Base-by-base conservation (phyloP, 1,284 basidiomycete genomes). In the Trichosporon inkin region DNA sequence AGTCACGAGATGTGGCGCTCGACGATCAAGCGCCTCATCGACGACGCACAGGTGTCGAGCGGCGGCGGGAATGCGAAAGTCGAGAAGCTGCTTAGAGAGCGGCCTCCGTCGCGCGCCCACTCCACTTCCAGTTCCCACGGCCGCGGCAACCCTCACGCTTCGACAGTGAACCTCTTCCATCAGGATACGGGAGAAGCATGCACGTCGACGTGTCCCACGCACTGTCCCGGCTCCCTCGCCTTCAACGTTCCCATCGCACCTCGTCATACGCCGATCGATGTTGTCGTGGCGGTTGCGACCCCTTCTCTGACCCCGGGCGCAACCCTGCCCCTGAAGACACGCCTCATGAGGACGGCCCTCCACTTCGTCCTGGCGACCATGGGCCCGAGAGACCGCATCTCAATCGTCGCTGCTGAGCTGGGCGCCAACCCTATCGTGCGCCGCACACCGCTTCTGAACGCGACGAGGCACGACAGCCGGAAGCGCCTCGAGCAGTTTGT, bases 221-320 rank as follows among this genome's bases (percentile, higher is more conserved):
- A 37, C 7, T 64, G 63, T 39, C 51, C 56, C 16, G 71, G 70
- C 16, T 70, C 72, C 35, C 64, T 74, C 6, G 71, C 67, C 1
- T 72, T 63, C 53, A 60, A 60, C 22, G 57, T 64, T 6, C 75
- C 77, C 16, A 63, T 78, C 0, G 89, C 89, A 8, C 83, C 94
- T 3, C 83, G 86, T 16, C 93, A 97, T 73, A 88, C 93, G 0
- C 84, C 92, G 0, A 81, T 96, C 68, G 95, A 99, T 75, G 83
- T 99, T 56, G 90, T 97, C 69, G 83, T 98, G 56, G 90, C 97
- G 58, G 80, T 98, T 40, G 92, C 93, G 2, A 81, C 98, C 0
- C 92, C 94, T 1, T 83, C 87, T 6, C 83, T 85, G 0, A 82
- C 85, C n/a, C 86, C 85, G 13, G 88, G 87, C 65, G 84, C 85